These are phyloP conservation scores for Polytrichum commune DNA, from an alignment of 225 moss, liverwort and hornwort species.

Conservation along the genomic window DNA sequence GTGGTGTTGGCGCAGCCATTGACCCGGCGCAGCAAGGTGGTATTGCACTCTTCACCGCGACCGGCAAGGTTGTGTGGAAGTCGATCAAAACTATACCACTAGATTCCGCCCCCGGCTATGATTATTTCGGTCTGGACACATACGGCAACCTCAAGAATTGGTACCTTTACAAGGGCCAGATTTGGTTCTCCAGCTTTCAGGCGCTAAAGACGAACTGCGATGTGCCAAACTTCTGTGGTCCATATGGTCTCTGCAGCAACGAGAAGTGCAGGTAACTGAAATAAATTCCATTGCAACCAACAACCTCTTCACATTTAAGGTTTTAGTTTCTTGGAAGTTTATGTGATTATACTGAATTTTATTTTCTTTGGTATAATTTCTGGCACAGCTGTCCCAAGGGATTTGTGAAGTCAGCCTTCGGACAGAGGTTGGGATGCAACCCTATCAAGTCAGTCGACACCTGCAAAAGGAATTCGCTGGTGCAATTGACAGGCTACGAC, in stretches of 20 bases:
- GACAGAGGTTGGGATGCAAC: too few relatives aligned
- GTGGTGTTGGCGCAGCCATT: not conserved
- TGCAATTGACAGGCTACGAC: conserved; percentile 18
- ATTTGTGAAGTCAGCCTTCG: too few relatives aligned
- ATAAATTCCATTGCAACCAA: too few relatives aligned
- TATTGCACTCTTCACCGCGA: conserved; percentile 25
- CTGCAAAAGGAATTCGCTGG: too few relatives aligned
- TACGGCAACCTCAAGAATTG: not conserved
- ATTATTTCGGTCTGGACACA: not conserved
- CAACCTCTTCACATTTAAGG: too few relatives aligned
- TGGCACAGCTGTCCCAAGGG: too few relatives aligned
- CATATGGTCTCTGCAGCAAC: conserved; percentile 2
- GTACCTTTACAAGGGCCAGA: not conserved
- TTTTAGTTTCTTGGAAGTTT: too few relatives aligned
- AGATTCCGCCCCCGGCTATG: not conserved
- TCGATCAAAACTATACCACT: not conserved
- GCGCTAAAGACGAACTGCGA: not conserved
- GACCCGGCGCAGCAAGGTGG: conserved; percentile 19
- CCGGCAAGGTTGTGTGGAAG: conserved; percentile 22
- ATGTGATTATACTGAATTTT: too few relatives aligned
- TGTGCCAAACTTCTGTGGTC: not conserved
- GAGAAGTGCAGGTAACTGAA: not conserved
- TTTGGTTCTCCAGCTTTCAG: not conserved
- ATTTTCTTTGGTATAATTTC: too few relatives aligned
- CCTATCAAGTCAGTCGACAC: too few relatives aligned